A percentile compares a stretch with the other conserved stretches of the same genome.
Evolutionary conservation across 495 filamentous ascomycete genomes (phyloP).

Genomic region (Penicillium waksmanii): DNA sequence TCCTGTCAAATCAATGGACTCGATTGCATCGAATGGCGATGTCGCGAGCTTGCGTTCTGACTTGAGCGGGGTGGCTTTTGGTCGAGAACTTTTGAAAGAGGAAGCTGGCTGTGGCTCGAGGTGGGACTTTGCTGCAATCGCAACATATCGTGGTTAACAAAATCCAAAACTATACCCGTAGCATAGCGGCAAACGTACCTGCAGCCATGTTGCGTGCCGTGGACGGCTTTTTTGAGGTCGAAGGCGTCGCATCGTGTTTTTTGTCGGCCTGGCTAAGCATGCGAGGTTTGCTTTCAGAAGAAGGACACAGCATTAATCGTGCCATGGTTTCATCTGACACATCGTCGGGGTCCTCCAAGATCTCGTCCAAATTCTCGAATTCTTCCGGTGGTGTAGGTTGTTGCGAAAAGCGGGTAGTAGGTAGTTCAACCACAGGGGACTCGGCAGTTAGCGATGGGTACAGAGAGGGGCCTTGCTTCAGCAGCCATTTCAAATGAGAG

Average conservation of each 20-base stretch:
- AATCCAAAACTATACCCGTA: neutral
- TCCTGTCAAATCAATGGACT: conserved; percentile 74
- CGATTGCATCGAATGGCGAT: conserved; percentile 45
- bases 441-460: conserved; percentile 39
- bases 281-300: conserved; percentile 54
- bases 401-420: conserved; percentile 17
- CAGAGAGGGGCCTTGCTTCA: conserved; percentile 44
- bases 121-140: conserved; percentile 11
- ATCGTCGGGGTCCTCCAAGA: conserved; percentile 28
- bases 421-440: conserved; percentile 24
- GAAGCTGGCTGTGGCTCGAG: conserved; percentile 27
- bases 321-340: conserved; percentile 55
- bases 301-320: conserved; percentile 54
- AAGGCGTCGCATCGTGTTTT: conserved; percentile 21
- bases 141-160: neutral
- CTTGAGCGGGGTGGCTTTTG: conserved; percentile 28
- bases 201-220: conserved; percentile 20
- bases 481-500: conserved; percentile 54
- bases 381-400: conserved; percentile 28
- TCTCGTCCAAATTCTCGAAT: conserved; percentile 24
- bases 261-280: conserved; percentile 43
- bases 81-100: conserved; percentile 16
- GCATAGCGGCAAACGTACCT: conserved; percentile 23
- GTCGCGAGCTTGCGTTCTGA: conserved; percentile 25
- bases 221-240: conserved; percentile 33